These are phyloP conservation scores for Didymella arachidicola DNA, from an alignment of 2,329 filamentous ascomycete species.

Conservation along the genomic window DNA sequence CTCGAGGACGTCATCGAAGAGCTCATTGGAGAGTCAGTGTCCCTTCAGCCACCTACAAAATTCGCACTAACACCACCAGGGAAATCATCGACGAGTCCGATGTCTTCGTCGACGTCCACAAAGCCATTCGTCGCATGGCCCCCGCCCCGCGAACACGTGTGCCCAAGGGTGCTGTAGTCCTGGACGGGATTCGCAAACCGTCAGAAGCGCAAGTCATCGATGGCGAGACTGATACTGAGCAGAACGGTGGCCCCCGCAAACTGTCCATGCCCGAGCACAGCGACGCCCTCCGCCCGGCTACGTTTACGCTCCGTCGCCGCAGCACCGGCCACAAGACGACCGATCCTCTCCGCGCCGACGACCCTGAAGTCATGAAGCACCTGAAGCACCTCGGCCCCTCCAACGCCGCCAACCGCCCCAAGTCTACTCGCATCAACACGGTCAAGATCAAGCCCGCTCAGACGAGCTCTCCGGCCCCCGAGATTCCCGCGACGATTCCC, in stretches of 20 bases:
- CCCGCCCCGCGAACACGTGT: slow-evolving; percentile 81
- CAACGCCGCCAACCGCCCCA: slow-evolving; percentile 67
- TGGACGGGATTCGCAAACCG: slow-evolving; percentile 47
- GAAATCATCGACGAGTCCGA: slow-evolving; percentile 99
- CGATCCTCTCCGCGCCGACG: slow-evolving; percentile 58
- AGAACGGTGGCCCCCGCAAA: slow-evolving; percentile 33
- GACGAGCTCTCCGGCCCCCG: slow-evolving; percentile 69
- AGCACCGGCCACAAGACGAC: slow-evolving; percentile 53
- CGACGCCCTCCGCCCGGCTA: slow-evolving; percentile 47
- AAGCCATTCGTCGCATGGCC: slow-evolving; percentile 88
- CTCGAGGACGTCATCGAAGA: slow-evolving; percentile 98
- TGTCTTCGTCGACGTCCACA: slow-evolving; percentile 97
- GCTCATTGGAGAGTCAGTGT: slow-evolving; percentile 94
- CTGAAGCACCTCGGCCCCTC: slow-evolving; percentile 70
- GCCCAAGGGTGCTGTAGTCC: slow-evolving; percentile 63
- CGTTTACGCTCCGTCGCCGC: slow-evolving; percentile 55
- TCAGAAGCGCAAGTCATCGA: slow-evolving; percentile 34
- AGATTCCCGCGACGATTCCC: slow-evolving; percentile 54
- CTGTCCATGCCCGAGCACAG: slow-evolving; percentile 44
- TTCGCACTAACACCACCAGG: slow-evolving; percentile 55
- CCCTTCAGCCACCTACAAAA: too few species aligned
- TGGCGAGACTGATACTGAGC: slow-evolving; percentile 28
- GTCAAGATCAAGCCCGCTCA: slow-evolving; percentile 71
- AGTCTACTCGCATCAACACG: slow-evolving; percentile 66
- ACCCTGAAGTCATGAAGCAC: slow-evolving; percentile 65